Base-by-base conservation (phyloP, 768 basidiomycete species). In the Sarcomyxa edulis region DNA sequence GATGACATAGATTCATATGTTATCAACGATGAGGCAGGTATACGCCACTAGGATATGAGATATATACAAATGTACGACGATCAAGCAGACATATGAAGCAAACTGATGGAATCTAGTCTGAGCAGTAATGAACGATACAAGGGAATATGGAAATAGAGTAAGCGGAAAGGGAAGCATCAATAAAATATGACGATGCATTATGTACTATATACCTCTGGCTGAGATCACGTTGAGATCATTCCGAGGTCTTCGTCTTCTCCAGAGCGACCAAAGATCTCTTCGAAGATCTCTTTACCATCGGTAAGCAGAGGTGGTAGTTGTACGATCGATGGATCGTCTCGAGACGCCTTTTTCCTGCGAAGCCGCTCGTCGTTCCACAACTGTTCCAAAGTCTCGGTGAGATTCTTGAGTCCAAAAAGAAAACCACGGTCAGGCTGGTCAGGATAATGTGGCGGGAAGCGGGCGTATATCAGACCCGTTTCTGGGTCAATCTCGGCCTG, bases 381-480 rank as follows among this genome's bases (percentile, higher is more conserved):
- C 35, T 69, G 72, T 56, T 86, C 85, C 48, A 99, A 61, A 23
- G 85, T 69, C 48, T 74, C 72, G 8, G 85, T 72, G 21, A 98
- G 61, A 54, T 73, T 91, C 68, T 82, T 84, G 59, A 99, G 60
- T 3, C 96, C 96, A 54, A 86, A 88, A 21, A 97, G 61, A 62
- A 98, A 98, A 5, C 96, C 96, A 35, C 90, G 80, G 61, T 99
- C 96, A 15, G 96, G 88, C 55, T 84, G 74, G 29, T 85, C 79
- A 1, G 84, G 81, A 47, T 89, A 87, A 55, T 90, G 92, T 1
- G 95, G 95, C 3, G 93, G 94, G 61, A 96, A 99, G 31, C 92
- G 78, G 21, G 95, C 96, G 52, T 88, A 87, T 10, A 95, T 71
- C 30, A 88, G 62, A 3, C 94, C 92, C 3, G 81, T 88, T 47